Evolutionary conservation across 78 protist species (phyloP).

Genomic region (Ministeria vibrans): DNA sequence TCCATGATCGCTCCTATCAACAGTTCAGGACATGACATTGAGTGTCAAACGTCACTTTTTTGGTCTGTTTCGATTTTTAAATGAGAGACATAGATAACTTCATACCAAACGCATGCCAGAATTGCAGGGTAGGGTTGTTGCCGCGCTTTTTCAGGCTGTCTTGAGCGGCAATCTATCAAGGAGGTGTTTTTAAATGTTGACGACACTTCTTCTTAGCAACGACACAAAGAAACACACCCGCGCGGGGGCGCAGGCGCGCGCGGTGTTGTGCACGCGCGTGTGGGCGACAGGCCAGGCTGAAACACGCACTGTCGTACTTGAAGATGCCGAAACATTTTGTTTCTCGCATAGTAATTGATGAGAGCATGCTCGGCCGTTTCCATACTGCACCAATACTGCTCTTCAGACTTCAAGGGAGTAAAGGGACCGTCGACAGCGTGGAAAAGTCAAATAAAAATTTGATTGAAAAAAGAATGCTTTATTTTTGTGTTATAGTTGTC

Average conservation of each 20-base stretch:
- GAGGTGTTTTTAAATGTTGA: not conserved
- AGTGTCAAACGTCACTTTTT: no score
- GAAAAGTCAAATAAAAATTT: no score
- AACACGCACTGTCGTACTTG: not conserved
- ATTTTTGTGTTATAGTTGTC: no score
- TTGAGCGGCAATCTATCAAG: not conserved
- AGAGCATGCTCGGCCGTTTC: constrained; percentile 4
- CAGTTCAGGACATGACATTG: no score
- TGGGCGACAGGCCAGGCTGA: not conserved
- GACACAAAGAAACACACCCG: not conserved
- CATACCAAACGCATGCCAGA: not conserved
- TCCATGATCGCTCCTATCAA: not conserved
- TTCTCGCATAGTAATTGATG: not conserved
- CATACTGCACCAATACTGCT: no score
- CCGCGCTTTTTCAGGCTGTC: constrained; percentile 2
- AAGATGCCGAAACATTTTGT: not conserved
- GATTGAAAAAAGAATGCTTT: no score
- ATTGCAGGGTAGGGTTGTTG: not conserved
- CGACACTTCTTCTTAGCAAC: no score
- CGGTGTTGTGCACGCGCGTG: not conserved
- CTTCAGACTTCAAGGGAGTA: no score
- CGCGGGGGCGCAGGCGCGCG: not conserved
- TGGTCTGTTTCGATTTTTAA: no score
- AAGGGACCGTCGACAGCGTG: no score
- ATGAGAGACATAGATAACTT: not conserved